Evolutionary conservation across 164 flowering plant genomes (phyloP), one percentile per base, ranked within the genome.

Genomic region (Tetracentron sinense): DNA sequence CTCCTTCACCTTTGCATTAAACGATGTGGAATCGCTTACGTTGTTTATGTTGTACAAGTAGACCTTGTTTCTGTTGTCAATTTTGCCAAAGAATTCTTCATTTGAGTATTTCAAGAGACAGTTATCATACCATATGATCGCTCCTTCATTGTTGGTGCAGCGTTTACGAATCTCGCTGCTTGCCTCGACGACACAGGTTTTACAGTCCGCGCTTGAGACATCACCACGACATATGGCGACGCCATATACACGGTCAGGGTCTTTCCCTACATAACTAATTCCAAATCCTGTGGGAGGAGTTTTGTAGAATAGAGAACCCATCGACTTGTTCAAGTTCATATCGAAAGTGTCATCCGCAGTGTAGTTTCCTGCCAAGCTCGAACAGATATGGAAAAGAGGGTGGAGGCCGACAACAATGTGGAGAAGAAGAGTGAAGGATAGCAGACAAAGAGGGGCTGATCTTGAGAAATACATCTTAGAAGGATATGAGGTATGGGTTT

Each of bases 141-240:
- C 83, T 1, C 51, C 79, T 56, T 76, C 72, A 48, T 73, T 64
- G 51, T 63, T 28, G 0, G 74, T 74, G 60, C 89, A 85, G 4
- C 67, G 69, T 1, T 73, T 10, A 1, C 58, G 60, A 17, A 81
- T 63, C 62, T 72, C 77, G 0, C 7, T 11, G 54, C 33, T 27
- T 14, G 86, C 78, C 25, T 42, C 69, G 4, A 6, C 60, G 4
- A 74, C 49, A 20, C 86, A 85, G 21, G 74, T 22, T 21, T 68
- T 63, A 63, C 89, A 85, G 46, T 72, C 71, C 0, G 55, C 0
- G 27, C 54, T 10, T 0, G 69, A 22, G 30, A 74, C 68, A 27
- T 85, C 86, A 6, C 89, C 86, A 7, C 86, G 77, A 46, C 78
- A 85, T 14, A 80, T 69, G 17, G 69, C 72, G 0, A 81, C 75